Percentiles rank a stretch among this genome's conserved stretches.
phyloP scores from a whole-genome alignment of 495 filamentous ascomycete genomes.

The Podospora pseudopauciseta region DNA sequence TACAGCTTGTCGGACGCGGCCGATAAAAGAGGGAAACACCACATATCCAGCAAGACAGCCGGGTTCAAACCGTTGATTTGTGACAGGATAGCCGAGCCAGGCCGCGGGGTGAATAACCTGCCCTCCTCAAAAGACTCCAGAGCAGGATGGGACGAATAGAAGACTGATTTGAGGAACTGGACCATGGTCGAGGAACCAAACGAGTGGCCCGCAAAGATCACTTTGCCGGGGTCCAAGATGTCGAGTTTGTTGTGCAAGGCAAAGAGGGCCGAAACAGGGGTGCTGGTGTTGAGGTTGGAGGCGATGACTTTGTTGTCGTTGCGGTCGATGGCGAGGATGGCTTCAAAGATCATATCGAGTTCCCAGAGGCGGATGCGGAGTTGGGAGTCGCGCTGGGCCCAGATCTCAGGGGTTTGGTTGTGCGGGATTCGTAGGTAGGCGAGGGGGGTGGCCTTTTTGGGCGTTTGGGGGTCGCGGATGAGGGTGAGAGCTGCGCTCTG shows the following conservation, averaged over 20 bases:
- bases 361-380: conserved; percentile 72
- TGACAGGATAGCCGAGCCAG: conserved; percentile 43
- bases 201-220: conserved; percentile 69
- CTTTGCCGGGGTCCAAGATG: conserved; percentile 63
- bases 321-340: conserved; percentile 57
- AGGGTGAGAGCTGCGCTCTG: conserved; percentile 64
- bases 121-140: conserved; percentile 19
- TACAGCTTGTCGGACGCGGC: conserved; percentile 53
- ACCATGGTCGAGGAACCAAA: conserved; percentile 69
- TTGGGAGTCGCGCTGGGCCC: conserved; percentile 59
- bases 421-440: conserved; percentile 53
- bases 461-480: conserved; percentile 47
- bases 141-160: conserved; percentile 44
- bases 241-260: conserved; percentile 55
- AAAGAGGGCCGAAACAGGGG: conserved; percentile 38
- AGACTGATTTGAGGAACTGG: conserved; percentile 70
- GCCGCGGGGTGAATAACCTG: conserved; percentile 49
- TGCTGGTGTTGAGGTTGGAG: conserved; percentile 47
- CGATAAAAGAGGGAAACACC: conserved; percentile 64
- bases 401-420: conserved; percentile 51
- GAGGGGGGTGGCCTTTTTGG: conserved; percentile 32
- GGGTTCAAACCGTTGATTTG: conserved; percentile 63
- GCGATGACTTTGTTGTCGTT: conserved; percentile 35
- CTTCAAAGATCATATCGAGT: conserved; percentile 58
- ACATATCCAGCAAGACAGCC: conserved; percentile 66